Base-by-base conservation (phyloP, 768 basidiomycete genomes). In the Hygrophorus russula region DNA sequence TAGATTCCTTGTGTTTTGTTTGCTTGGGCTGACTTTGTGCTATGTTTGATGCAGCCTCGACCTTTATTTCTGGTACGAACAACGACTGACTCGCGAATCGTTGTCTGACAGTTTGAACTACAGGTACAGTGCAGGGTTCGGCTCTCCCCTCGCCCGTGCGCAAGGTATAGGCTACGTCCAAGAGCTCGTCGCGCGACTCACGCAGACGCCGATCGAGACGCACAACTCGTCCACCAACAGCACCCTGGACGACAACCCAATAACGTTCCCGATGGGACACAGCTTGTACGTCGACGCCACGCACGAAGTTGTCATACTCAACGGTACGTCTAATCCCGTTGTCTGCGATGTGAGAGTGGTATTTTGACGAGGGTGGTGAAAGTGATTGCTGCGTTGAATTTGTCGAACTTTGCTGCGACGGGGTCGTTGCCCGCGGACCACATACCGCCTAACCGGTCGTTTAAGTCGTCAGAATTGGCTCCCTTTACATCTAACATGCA, bases 401-500 rank as follows among this genome's bases (percentile, higher is more conserved):
- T 96, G 50, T 76, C 84, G 4, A 80, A 64, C 27, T 75, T 94
- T 41, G 79, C 88, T 19, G 65, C 62, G 14, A 56, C 60, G n/a
- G 91, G 89, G 0, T 86, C 89, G 0, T 64, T 91, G 8, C 85
- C 87, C 0, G 68, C 72, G 7, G 78, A 80, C 44, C 82, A 86
- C 52, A 80, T 91, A 18, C 80, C 76, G 0, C 49, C 58, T 5
- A 62, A 81, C 38, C 70, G 76, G 11, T 68, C 81, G 0, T 94
- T 88, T 69, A 78, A 74, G 52, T 70, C 76, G 0, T 73, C 88
- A 4, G 75, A 90, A 49, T 67, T 91, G 31, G 80, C 85, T 14
- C 90, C 91, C 0, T 96, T 96, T 59, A 82, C 80, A 0, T 85
- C 90, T 19, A 93, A 93, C 53, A 58, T 93, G 15, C 86, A 89